Percentiles rank a stretch among this genome's conserved stretches.
Evolutionary conservation across 2,329 filamentous ascomycete species (phyloP).

Genomic region (Camptophora hylomeconis): DNA sequence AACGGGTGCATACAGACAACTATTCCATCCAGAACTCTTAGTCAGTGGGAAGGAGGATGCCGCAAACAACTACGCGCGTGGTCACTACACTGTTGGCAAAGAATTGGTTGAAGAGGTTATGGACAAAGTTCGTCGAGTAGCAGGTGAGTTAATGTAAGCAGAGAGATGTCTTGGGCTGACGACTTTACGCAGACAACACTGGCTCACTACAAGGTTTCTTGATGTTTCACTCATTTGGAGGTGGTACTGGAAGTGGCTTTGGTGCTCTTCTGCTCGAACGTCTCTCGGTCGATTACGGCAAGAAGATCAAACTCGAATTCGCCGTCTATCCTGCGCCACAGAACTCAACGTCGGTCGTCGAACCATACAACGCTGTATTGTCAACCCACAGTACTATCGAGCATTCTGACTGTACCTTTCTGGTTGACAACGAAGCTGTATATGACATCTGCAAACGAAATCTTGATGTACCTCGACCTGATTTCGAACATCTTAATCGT

Average conservation of each 20-base stretch:
- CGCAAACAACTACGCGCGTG: slow-evolving; percentile 57
- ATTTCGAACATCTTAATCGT: slow-evolving; percentile 52
- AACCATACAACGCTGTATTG: slow-evolving; percentile 52
- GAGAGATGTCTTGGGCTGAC: slow-evolving; percentile 9
- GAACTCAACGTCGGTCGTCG: slow-evolving; percentile 53
- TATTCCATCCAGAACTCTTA: slow-evolving; percentile 54
- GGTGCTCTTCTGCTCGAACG: slow-evolving; percentile 52
- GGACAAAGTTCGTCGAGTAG: slow-evolving; percentile 51
- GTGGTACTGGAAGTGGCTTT: slow-evolving; percentile 55
- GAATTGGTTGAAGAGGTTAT: slow-evolving; percentile 52
- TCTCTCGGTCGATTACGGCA: slow-evolving; percentile 51
- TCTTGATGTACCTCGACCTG: slow-evolving; percentile 50
- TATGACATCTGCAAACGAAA: slow-evolving; percentile 55
- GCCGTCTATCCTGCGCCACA: slow-evolving; percentile 52
- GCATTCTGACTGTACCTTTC: slow-evolving; percentile 55
- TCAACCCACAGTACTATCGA: slow-evolving; percentile 50
- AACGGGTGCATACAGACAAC: slow-evolving; percentile 46
- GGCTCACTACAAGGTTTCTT: slow-evolving; percentile 53
- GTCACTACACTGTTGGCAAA: slow-evolving; percentile 57
- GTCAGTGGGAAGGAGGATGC: slow-evolving; percentile 58
- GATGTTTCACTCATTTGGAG: slow-evolving; percentile 57
- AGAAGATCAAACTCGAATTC: slow-evolving; percentile 58
- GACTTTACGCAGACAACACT: slow-evolving; percentile 47
- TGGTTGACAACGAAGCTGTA: slow-evolving; percentile 56
- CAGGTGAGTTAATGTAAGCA: slow-evolving; percentile 31